Evolutionary conservation across 2,329 filamentous ascomycete genomes (phyloP).

Genomic region (Hymenoscyphus repandus): DNA sequence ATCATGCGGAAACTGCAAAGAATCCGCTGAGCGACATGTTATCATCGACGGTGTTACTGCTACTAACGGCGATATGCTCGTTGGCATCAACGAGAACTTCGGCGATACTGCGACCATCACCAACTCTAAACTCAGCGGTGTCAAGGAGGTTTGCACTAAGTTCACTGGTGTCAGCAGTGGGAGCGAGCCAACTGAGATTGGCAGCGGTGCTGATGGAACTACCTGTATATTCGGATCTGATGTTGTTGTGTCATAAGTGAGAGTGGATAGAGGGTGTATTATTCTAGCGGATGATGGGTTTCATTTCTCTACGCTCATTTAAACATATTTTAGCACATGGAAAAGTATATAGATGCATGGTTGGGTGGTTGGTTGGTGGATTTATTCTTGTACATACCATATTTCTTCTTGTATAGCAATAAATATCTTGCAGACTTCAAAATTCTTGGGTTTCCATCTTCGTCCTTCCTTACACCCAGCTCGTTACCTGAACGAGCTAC

Average conservation of each 20-base stretch:
- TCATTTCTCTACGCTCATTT: too few relatives aligned
- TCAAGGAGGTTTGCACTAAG: slow-evolving; percentile 17
- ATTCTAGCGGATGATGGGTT: too few relatives aligned
- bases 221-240: background rate
- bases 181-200: background rate
- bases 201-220: background rate
- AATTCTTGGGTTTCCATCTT: too few relatives aligned
- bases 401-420: too few relatives aligned
- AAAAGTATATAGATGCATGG: too few relatives aligned
- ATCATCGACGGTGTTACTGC: slow-evolving; percentile 40
- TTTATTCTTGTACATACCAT: too few relatives aligned
- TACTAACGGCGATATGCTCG: slow-evolving; percentile 31
- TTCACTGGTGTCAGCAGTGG: slow-evolving; percentile 29
- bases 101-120: slow-evolving; percentile 41
- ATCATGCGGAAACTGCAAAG: slow-evolving; percentile 44
- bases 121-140: slow-evolving; percentile 32
- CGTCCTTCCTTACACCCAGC: too few relatives aligned
- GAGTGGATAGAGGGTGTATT: too few relatives aligned
- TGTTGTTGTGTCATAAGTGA: background rate
- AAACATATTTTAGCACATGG: too few relatives aligned
- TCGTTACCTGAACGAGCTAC: too few relatives aligned
- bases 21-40: slow-evolving; percentile 22
- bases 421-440: too few relatives aligned
- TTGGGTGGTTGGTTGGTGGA: too few relatives aligned
- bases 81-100: slow-evolving; percentile 44